Evolutionary conservation across 257 asterid species (phyloP).

Genomic region (Solanum rostratum): DNA sequence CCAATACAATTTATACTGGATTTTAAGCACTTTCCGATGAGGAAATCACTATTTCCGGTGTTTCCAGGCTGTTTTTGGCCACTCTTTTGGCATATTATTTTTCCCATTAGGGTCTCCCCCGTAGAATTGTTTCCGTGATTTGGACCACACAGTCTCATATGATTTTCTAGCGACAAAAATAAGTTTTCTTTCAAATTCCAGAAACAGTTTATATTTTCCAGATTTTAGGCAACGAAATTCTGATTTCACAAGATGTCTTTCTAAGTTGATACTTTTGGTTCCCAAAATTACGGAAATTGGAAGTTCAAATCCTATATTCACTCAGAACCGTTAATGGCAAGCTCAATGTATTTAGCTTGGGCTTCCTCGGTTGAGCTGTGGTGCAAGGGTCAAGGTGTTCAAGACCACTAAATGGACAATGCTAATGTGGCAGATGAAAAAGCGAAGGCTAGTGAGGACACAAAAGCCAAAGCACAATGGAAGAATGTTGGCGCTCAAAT

Average conservation of each 20-base stretch:
- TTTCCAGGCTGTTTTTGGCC: no score
- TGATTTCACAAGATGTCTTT: neutral
- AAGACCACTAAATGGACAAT: neutral
- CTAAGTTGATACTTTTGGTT: neutral
- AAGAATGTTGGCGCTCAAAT: neutral
- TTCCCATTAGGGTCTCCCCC: no score
- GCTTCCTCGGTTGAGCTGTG: neutral
- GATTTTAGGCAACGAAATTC: neutral
- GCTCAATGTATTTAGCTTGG: neutral
- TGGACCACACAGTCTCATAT: neutral
- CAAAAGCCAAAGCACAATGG: neutral
- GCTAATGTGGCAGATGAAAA: neutral
- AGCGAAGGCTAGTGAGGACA: neutral
- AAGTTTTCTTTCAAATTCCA: neutral
- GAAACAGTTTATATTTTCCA: neutral
- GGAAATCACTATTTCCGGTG: no score
- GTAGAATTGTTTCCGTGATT: no score
- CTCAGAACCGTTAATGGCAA: neutral
- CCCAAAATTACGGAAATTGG: neutral
- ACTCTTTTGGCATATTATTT: no score
- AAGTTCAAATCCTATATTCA: neutral
- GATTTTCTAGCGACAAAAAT: neutral
- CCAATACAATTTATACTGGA: neutral
- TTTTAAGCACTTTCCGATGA: no score
- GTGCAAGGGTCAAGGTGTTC: neutral